Conservation (phyloP, 306 rosid genomes). For the Mucuna pruriens region DNA sequence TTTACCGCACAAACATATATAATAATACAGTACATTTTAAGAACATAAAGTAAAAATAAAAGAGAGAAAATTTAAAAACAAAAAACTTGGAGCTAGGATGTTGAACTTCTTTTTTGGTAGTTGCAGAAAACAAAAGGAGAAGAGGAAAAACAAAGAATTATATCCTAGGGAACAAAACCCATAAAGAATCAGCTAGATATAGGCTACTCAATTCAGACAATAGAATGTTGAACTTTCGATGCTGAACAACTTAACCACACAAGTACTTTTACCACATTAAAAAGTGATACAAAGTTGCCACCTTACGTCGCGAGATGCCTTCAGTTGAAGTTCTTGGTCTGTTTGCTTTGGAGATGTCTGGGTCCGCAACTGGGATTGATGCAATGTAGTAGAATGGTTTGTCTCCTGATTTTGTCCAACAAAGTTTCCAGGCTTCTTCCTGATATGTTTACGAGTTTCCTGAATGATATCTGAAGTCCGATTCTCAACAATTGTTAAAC, state of each 20-base stretch:
- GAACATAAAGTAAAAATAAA: not conserved
- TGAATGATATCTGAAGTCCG: conserved; percentile 85
- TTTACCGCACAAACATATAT: conserved; percentile 6
- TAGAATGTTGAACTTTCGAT: conserved; percentile 22
- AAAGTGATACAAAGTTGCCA: conserved; percentile 86
- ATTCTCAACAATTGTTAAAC: conserved; percentile 76
- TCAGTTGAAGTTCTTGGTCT: conserved; percentile 89
- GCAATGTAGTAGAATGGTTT: conserved; percentile 47
- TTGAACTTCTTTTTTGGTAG: no score
- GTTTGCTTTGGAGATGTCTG: conserved; percentile 60
- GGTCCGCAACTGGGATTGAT: conserved; percentile 53
- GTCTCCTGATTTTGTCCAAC: conserved; percentile 53
- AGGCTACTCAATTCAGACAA: no score
- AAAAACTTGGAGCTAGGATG: not conserved
- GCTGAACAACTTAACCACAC: conserved; percentile 34
- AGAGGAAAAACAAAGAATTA: no score
- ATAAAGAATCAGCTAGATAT: no score
- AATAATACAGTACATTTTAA: conserved; percentile 23
- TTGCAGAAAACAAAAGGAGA: no score
- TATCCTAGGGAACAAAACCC: no score
- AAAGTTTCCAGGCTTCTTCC: conserved; percentile 63
- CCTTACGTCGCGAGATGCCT: conserved; percentile 99
- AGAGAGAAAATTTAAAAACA: not conserved
- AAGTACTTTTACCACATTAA: conserved; percentile 49
- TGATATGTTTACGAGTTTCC: conserved; percentile 93